Evolutionary conservation across 192 early-diverging fungal species (phyloP).

Genomic region (Backusella westeae): DNA sequence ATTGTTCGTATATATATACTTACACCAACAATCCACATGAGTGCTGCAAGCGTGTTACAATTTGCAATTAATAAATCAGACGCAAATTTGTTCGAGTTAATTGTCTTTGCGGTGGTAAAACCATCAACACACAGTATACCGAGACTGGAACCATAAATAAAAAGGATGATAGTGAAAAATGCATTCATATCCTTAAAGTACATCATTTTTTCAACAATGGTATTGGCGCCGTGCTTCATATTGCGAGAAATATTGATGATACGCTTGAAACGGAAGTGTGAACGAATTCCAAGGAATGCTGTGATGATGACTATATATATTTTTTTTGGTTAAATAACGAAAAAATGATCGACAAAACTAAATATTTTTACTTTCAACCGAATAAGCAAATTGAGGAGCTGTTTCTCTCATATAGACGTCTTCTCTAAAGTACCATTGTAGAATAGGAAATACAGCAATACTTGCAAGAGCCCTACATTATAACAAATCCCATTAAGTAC

Average conservation of each 20-base stretch:
- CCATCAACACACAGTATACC: slow-evolving; percentile 30
- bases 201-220: slow-evolving; percentile 15
- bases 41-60: slow-evolving; percentile 11
- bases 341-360: background rate
- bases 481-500: background rate
- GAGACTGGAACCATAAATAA: slow-evolving; percentile 13
- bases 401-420: slow-evolving; percentile 32
- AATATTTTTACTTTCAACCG: slow-evolving; percentile 19
- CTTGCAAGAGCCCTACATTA: slow-evolving; percentile 26
- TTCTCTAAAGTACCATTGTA: slow-evolving; percentile 28
- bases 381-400: slow-evolving; percentile 41
- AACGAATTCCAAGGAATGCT: slow-evolving; percentile 22
- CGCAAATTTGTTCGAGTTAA: slow-evolving; percentile 28
- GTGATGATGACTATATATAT: slow-evolving; percentile 18
- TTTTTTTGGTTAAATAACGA: background rate
- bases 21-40: slow-evolving; percentile 28
- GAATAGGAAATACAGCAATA: slow-evolving; percentile 32
- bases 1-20: background rate
- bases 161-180: slow-evolving; percentile 19
- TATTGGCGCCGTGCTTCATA: background rate
- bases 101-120: slow-evolving; percentile 8
- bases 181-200: slow-evolving; percentile 37
- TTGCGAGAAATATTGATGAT: slow-evolving; percentile 9
- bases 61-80: slow-evolving; percentile 25
- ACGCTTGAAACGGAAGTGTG: slow-evolving; percentile 17